Base-by-base conservation (phyloP, 345 rosid species). In the Salix exigua region DNA sequence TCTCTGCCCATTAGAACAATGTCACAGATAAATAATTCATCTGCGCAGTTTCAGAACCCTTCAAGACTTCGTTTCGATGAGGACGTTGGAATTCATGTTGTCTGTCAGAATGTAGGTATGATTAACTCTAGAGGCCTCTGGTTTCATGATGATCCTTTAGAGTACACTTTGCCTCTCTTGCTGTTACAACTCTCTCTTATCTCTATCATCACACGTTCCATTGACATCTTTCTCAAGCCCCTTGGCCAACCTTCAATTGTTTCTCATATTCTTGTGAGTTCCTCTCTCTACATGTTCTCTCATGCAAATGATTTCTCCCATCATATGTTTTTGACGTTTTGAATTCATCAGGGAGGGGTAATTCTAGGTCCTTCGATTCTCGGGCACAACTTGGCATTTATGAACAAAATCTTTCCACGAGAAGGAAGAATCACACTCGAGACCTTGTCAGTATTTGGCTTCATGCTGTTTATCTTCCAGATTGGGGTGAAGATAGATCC, bases 341-440 rank as follows among this genome's bases (percentile, higher is more conserved):
- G 31, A 66, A 31, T 58, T 51, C n/a, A 69, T 48, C 82, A 86
- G 89, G 89, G 77, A 37, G 87, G 89, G 30, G 68, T 82, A 42
- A 30, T 86, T 53, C 81, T 84, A 33, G 89, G 89, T 68, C 89
- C 87, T 63, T 82, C 87, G 5, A 35, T 86, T 23, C 84, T 86
- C 28, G 87, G 89, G 11, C 58, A 70, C 38, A 70, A 64, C 81
- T 2, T 60, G 12, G 26, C 46, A 11, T 78, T 84, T 26, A 70
- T 51, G 37, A 37, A 79, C 35, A 75, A 51, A 8, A 44, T 86
- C 31, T 86, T 84, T 68, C 86, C 86, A 5, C 7, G 63, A 8
- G 72, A 71, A 63, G 81, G 84, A 55, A 80, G 68, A 75, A 38
- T 33, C 30, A 37, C 76, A 8, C 74, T 84, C 2, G 81, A 82